These are phyloP conservation scores for Nemania abortiva DNA, from an alignment of 2,329 filamentous ascomycete genomes.

Conservation along the genomic window DNA sequence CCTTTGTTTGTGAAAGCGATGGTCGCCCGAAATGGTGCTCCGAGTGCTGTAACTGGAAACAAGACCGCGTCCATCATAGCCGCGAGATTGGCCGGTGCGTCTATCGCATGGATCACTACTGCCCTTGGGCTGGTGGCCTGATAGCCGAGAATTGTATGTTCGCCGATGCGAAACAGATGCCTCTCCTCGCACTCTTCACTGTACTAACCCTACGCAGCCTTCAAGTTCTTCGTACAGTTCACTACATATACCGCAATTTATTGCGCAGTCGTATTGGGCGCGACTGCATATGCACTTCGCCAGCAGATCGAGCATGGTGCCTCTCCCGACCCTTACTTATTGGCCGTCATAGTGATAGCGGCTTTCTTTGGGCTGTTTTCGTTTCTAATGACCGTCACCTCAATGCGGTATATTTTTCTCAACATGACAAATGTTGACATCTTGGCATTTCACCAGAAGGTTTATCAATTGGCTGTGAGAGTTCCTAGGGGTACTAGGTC, in stretches of 20 bases:
- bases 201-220: slow-evolving; percentile 62
- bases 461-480: slow-evolving; percentile 80
- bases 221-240: slow-evolving; percentile 95
- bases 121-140: slow-evolving; percentile 95
- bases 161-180: not conserved
- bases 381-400: slow-evolving; percentile 79
- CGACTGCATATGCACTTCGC: slow-evolving; percentile 73
- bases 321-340: slow-evolving; percentile 68
- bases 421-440: slow-evolving; percentile 91
- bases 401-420: slow-evolving; percentile 74
- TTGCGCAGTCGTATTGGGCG: slow-evolving; percentile 72
- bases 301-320: slow-evolving; percentile 61
- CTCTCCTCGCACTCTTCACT: not conserved
- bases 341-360: slow-evolving; percentile 74
- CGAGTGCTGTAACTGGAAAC: slow-evolving; percentile 86
- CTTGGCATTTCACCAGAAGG: slow-evolving; percentile 69
- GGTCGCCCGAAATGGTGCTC: slow-evolving; percentile 91
- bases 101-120: slow-evolving; percentile 93
- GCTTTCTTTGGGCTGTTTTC: slow-evolving; percentile 85
- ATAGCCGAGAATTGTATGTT: slow-evolving; percentile 80
- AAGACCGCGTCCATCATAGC: slow-evolving; percentile 88
- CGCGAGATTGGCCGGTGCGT: slow-evolving; percentile 85
- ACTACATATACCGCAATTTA: slow-evolving; percentile 78
- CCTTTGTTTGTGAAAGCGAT: slow-evolving; percentile 85
- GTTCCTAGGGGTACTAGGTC: slow-evolving; percentile 66